Percentiles rank a stretch among this genome's conserved stretches.
Evolutionary conservation across 208 protist genomes (phyloP).

Genomic region (Trypanosoma melophagium): DNA sequence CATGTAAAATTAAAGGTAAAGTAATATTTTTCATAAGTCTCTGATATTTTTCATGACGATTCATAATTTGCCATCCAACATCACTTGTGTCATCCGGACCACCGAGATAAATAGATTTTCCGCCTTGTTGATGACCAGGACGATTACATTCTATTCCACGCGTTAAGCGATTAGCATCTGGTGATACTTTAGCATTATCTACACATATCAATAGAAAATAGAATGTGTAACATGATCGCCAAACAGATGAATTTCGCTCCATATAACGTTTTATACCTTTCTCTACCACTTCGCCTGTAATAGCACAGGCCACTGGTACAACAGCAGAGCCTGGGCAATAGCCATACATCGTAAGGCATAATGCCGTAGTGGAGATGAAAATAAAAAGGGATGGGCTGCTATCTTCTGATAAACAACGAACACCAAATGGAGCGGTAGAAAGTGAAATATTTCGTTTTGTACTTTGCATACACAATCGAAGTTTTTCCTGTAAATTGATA

Average conservation of each 20-base stretch:
- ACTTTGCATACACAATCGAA: background rate
- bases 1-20: conserved; percentile 15
- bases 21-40: conserved; percentile 24
- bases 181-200: conserved; percentile 24
- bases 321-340: conserved; percentile 22
- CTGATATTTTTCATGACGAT: conserved; percentile 22
- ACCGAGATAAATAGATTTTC: conserved; percentile 20
- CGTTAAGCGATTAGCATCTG: conserved; percentile 29
- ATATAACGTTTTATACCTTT: conserved; percentile 6
- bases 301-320: conserved; percentile 12
- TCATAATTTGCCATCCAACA: conserved; percentile 22
- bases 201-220: conserved; percentile 18
- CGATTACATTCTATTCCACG: conserved; percentile 16
- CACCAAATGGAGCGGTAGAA: conserved; percentile 15
- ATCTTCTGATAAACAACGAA: conserved; percentile 12
- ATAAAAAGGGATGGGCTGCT: conserved; percentile 8
- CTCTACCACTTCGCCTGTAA: conserved; percentile 24
- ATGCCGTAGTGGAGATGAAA: conserved; percentile 20
- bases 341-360: conserved; percentile 19
- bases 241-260: conserved; percentile 15
- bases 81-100: background rate
- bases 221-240: conserved; percentile 27
- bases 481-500: background rate
- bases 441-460: background rate
- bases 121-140: conserved; percentile 29